Evolutionary conservation across 108 stramenopile species (phyloP), one percentile per base, ranked within the genome.

Genomic region (Fistulifera pelliculosa): DNA sequence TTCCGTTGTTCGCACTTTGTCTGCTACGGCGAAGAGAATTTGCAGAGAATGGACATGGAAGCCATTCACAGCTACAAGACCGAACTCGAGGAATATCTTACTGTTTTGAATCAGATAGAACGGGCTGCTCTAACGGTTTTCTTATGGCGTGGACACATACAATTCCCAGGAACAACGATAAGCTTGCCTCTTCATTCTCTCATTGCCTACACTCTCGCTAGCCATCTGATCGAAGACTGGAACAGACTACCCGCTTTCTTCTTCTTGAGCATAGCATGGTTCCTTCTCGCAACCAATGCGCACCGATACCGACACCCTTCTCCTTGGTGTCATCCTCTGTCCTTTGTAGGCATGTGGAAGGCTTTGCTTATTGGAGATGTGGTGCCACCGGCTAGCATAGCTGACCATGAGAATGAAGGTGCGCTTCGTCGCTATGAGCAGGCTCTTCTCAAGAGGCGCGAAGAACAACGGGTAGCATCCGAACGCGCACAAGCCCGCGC

Each of bases 121-220:
- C 19, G 21, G 67, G 83, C 73, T 12, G 1, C 76, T 12, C 61
- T 75, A 27, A 73, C 69, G 15, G 27, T 90, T 1, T 41, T 86
- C 4, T 47, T 90, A 14, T 90, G 89, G 89, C 73, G 83, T 26
- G 76, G 78, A 18, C 64, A 73, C 18, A 22, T 81, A 10, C 56
- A 38, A 0, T 53, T 67, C 0, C 1, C 68, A 15, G 66, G 62
- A 18, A 48, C 54, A 15, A 27, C 52, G 5, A 4, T 68, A 13
- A n/a, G 23, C 1, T 41, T 48, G 13, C 89, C 89, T 24, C 35
- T 85, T 26, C 77, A 79, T 57, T 87, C 85, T 6, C 11, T 80
- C 21, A 52, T 53, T 31, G 62, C 71, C 15, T 90, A 83, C 47
- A 23, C 87, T 7, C 41, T 61, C 24, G 47, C 69, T 4, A 64